These are phyloP conservation scores for Fraxinus dipetala DNA, from an alignment of 305 asterid genomes.

Conservation along the genomic window DNA sequence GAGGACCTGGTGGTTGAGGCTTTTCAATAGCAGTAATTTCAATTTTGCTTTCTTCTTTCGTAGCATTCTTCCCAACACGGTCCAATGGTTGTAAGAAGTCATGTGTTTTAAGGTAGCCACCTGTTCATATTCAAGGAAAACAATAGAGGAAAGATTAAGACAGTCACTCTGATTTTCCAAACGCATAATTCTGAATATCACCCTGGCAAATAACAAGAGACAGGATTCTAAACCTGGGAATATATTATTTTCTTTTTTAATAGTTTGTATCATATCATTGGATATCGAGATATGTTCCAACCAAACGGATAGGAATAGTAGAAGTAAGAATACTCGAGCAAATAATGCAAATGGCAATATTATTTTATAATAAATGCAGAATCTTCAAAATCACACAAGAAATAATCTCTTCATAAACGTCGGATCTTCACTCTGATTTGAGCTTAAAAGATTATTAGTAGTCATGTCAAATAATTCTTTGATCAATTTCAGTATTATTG, in stretches of 20 bases:
- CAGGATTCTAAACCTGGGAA: background rate
- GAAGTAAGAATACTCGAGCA: background rate
- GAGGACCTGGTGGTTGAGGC: conserved; percentile 41
- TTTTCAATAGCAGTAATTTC: conserved; percentile 44
- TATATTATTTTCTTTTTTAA: background rate
- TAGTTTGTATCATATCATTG: background rate
- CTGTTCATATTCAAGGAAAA: conserved; percentile 31
- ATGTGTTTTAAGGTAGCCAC: conserved; percentile 71
- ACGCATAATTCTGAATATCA: background rate
- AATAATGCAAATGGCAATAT: background rate
- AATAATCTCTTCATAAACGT: background rate
- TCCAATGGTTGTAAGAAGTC: conserved; percentile 94
- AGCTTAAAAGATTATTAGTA: background rate
- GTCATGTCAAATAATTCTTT: background rate
- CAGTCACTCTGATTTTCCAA: background rate
- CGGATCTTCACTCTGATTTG: background rate
- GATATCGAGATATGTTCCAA: background rate
- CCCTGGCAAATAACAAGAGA: background rate
- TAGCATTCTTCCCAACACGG: conserved; percentile 47
- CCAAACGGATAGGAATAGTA: background rate
- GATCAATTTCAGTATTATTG: background rate
- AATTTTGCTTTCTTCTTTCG: conserved; percentile 46
- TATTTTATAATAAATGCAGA: background rate
- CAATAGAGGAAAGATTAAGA: conserved; percentile 6
- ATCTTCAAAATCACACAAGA: background rate